Conservation (phyloP, 2,329 filamentous ascomycete species). For the Pezizomycotina sp. region DNA sequence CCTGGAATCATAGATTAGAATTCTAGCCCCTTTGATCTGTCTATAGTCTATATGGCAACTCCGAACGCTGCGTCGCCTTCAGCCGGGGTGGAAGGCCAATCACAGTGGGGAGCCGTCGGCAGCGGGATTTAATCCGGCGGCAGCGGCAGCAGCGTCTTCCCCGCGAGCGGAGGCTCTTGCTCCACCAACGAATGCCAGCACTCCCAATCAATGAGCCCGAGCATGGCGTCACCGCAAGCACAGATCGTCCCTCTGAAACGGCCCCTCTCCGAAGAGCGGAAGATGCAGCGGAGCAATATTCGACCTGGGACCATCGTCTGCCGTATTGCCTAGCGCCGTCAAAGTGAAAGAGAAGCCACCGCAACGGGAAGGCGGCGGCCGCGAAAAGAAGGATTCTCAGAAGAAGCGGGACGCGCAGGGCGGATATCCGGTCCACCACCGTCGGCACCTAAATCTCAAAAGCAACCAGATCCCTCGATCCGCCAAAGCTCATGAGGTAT, state of each 20-base stretch:
- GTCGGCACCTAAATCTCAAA: conserved; percentile 24
- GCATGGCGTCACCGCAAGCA: too few species aligned
- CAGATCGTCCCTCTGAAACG: conserved; percentile 18
- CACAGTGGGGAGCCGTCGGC: too few species aligned
- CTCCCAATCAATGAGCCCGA: too few species aligned
- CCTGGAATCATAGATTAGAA: not conserved
- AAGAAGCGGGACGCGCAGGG: conserved; percentile 53
- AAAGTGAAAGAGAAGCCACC: conserved; percentile 9
- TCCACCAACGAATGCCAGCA: too few species aligned
- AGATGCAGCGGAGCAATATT: conserved; percentile 1
- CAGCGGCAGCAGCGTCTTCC: too few species aligned
- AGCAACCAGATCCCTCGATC: not conserved
- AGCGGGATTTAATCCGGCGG: too few species aligned
- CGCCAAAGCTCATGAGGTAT: conserved; percentile 2
- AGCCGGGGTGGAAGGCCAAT: too few species aligned
- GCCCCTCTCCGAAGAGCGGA: conserved; percentile 12
- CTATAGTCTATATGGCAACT: too few species aligned
- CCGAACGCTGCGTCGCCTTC: too few species aligned
- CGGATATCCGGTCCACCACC: conserved; percentile 29
- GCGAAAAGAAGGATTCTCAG: conserved; percentile 45
- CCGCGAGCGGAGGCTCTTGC: too few species aligned
- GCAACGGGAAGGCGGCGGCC: conserved; percentile 20
- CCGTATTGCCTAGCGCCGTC: conserved; percentile 9
- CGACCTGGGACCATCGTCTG: not conserved
- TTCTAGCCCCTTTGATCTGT: not conserved